Percentiles rank a stretch among this genome's conserved stretches.
Conservation (phyloP, 176 grass and related monocot genomes). For the Phragmites australis region DNA sequence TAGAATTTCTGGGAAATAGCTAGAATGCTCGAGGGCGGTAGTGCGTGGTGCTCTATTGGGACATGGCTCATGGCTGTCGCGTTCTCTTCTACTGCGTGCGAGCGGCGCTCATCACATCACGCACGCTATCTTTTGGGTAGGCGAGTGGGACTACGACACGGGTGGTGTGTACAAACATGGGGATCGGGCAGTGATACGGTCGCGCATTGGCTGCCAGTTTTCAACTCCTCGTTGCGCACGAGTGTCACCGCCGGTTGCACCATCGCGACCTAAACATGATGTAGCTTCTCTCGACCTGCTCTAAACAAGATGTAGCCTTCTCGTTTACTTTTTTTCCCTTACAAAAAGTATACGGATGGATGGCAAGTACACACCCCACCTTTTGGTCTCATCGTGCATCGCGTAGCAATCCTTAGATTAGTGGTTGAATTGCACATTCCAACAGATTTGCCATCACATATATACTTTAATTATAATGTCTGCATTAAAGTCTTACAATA, state of each 20-base stretch:
- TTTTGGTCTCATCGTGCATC: too few species aligned
- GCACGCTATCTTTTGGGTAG: slow-evolving; percentile 12
- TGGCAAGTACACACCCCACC: too few species aligned
- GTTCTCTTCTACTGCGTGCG: background rate
- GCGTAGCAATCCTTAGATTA: too few species aligned
- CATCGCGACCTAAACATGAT: background rate
- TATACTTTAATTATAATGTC: too few species aligned
- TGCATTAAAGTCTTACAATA: too few species aligned
- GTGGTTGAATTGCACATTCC: too few species aligned
- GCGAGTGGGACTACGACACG: slow-evolving; percentile 7
- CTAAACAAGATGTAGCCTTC: too few species aligned
- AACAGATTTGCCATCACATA: too few species aligned
- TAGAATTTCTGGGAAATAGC: background rate
- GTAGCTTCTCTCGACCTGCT: background rate
- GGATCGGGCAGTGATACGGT: background rate
- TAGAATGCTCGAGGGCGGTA: background rate
- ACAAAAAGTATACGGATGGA: too few species aligned
- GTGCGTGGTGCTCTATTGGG: background rate
- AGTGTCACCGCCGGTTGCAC: background rate
- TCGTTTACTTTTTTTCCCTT: too few species aligned
- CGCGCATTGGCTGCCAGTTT: background rate
- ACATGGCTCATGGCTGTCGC: slow-evolving; percentile 24
- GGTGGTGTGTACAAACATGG: background rate
- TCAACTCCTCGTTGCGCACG: slow-evolving; percentile 1
- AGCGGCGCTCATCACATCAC: background rate